Base-by-base conservation (phyloP, 1,284 basidiomycete species). In the Veloporphyrellus conicus region DNA sequence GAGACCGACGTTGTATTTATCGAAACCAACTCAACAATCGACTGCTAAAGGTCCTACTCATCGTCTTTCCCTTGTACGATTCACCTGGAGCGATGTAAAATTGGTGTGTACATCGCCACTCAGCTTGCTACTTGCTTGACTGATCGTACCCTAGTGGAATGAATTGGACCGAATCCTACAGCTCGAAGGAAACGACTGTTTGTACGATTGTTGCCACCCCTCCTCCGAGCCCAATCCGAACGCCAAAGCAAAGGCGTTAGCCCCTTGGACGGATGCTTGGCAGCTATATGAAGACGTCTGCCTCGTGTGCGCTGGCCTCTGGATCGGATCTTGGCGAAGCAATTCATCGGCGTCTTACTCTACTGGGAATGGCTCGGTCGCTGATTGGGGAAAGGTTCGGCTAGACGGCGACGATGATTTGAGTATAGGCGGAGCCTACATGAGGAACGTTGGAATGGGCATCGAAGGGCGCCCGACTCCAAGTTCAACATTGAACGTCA, bases 271-370 rank as follows among this genome's bases (percentile, higher is more conserved):
- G n/a, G 85, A 88, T 52, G 77, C 77, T 9, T 87, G 86, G 85
- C 75, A 78, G 22, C 72, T 89, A 14, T 90, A 90, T 58, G 87
- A 90, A 66, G 87, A 90, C 52, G 82, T 85, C 11, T 90, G 87
- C 53, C 71, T 89, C 35, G 72, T 87, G 41, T 90, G 87, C 58
- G 87, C 86, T 0, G 79, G 84, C 2, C 71, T 88, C 14, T 88
- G 84, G 84, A 77, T 84, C 60, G 83, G 82, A 22, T 71, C 75
- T 15, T 84, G 79, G 84, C 73, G 76, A 40, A 70, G 71, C 40
- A 76, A 75, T 52, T 73, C 76, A 0, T 56, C 66, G 1, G 59
- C 62, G 47, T 73, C 73, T 6, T 77, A 74, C 52, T 74, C 75
- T n/a, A 74, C 70, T 8, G 71, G 62, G 15, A 68, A 68, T 40